A percentile compares a stretch with the other conserved stretches of the same genome.
Conservation (phyloP, 176 grass and related monocot genomes). For the Typha latifolia region DNA sequence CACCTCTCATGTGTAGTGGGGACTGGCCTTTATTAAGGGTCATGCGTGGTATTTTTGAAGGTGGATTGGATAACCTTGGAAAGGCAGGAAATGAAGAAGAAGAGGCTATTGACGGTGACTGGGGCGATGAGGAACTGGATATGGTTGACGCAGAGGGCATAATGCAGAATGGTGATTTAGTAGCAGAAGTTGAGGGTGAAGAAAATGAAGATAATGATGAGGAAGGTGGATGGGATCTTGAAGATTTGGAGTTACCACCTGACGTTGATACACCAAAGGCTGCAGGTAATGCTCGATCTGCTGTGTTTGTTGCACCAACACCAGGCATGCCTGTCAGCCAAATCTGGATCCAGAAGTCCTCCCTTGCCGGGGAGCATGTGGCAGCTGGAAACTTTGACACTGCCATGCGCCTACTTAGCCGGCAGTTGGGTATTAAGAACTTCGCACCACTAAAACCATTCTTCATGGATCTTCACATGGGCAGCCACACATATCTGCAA, state of each 20-base stretch:
- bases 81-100: constrained; percentile 52
- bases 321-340: constrained; percentile 89
- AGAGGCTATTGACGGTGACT: constrained; percentile 70
- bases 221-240: constrained; percentile 91
- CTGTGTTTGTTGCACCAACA: constrained; percentile 65
- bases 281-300: constrained; percentile 25
- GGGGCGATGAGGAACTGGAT: constrained; percentile 90
- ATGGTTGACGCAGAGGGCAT: constrained; percentile 60
- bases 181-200: constrained; percentile 49
- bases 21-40: constrained; percentile 96
- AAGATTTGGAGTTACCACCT: constrained; percentile 82
- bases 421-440: constrained; percentile 93
- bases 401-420: constrained; percentile 76
- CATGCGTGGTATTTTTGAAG: constrained; percentile 89
- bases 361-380: constrained; percentile 81
- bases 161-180: constrained; percentile 57
- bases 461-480: constrained; percentile 66
- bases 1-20: constrained; percentile 50
- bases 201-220: constrained; percentile 58
- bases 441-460: constrained; percentile 68
- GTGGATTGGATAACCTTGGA: constrained; percentile 66
- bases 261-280: constrained; percentile 73
- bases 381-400: constrained; percentile 95
- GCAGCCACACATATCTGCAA: constrained; percentile 67
- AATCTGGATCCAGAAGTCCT: constrained; percentile 97